Evolutionary conservation across 495 filamentous ascomycete genomes (phyloP), one percentile per base, ranked within the genome.

Genomic region (Penicilliopsis zonata): DNA sequence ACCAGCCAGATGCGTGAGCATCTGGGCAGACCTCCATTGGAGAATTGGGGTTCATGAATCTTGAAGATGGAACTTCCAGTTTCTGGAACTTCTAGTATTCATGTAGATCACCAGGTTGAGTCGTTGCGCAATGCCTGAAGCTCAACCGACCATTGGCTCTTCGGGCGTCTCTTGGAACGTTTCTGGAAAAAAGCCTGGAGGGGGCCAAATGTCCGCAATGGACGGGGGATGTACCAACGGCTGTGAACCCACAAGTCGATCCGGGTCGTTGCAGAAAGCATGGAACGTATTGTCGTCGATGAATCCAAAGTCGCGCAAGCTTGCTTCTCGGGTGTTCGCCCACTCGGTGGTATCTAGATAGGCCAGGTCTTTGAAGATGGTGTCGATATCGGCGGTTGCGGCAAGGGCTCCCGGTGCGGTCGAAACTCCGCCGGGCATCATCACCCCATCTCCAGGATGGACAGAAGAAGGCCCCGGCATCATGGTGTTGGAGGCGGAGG

Each of bases 341-440:
- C 66, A 66, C 38, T 76, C 70, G 5, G 65, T 69, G 14, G 67
- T 69, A 39, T 80, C 75, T 7, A 76, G 61, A 30, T 71, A 67
- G n/a, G 69, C 69, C 3, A 80, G 57, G 26, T 80, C 73, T 42
- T 75, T 69, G 42, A 77, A 65, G 20, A 77, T 69, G 3, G 71
- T 64, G 33, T 80, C 75, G 17, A 70, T 57, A 27, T 74, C 69
- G 13, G 57, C 42, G 22, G 25, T 46, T 19, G 26, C 22, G 18
- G 2, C 25, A 22, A 30, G 13, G 15, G n/a, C 33, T 29, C 28
- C 37, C 39, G 10, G 34, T 20, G 12, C 10, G 40, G 5, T 39
- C 19, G n/a, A 34, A 23, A 4, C 25, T 9, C 6, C 21, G 13
- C 35, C 37, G 9, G 36, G 34, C 18, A 24, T 40, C 36, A 43